Conservation (phyloP, 2,329 filamentous ascomycete species). For the Colletotrichum tropicicola region DNA sequence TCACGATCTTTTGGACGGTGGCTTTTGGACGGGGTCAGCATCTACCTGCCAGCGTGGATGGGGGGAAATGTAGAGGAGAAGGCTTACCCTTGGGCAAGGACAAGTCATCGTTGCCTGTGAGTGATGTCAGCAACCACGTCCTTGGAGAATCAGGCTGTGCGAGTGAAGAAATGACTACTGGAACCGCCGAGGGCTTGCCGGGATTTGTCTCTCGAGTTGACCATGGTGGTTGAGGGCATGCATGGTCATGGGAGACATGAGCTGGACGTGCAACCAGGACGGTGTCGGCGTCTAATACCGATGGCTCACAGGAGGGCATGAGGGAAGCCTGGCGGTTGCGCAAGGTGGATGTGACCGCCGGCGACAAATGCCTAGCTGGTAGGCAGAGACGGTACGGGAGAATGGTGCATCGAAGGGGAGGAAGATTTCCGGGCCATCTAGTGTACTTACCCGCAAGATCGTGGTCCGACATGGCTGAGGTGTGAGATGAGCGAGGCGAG, state of each 20-base stretch:
- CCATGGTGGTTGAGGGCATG: background rate
- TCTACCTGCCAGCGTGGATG: too few relatives aligned
- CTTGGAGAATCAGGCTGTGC: background rate
- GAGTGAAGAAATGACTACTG: background rate
- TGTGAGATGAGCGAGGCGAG: background rate
- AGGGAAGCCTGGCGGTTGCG: too few relatives aligned
- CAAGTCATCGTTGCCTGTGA: constrained; percentile 67
- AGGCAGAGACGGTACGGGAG: background rate
- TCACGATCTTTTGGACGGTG: constrained; percentile 86
- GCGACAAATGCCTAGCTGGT: background rate
- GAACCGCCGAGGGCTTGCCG: background rate
- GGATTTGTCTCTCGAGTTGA: too few relatives aligned
- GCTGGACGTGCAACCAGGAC: background rate
- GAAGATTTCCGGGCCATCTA: too few relatives aligned
- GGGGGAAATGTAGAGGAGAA: background rate
- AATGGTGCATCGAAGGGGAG: background rate
- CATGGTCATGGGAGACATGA: background rate
- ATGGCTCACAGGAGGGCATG: background rate
- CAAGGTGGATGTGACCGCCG: too few relatives aligned
- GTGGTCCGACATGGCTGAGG: constrained; percentile 67
- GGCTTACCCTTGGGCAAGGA: constrained; percentile 72
- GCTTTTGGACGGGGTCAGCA: too few relatives aligned
- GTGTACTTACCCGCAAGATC: constrained; percentile 65
- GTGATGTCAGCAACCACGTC: constrained; percentile 41
- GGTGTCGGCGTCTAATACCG: background rate